Evolutionary conservation across 2,329 filamentous ascomycete genomes (phyloP).

Genomic region (Aspergillus bombycis): DNA sequence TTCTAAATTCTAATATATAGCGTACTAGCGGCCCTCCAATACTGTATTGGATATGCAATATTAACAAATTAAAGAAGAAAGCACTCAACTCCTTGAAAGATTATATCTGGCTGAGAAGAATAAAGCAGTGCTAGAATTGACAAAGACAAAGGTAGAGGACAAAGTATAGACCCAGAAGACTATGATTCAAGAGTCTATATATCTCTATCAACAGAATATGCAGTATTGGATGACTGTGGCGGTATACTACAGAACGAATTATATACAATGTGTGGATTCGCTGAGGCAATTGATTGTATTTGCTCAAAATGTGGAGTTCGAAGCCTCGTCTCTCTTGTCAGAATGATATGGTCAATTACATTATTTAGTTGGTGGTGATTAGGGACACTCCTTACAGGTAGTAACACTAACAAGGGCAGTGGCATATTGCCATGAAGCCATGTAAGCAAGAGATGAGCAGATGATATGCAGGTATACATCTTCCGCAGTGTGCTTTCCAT

Average conservation of each 20-base stretch:
- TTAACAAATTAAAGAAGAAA: neutral
- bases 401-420: too few species aligned
- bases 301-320: too few species aligned
- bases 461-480: too few species aligned
- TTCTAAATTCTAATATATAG: neutral
- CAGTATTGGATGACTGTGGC: neutral
- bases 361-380: too few species aligned
- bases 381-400: too few species aligned
- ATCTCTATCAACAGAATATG: neutral
- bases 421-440: too few species aligned
- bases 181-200: neutral
- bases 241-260: neutral
- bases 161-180: neutral
- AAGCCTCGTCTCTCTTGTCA: too few species aligned
- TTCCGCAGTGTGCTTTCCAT: too few species aligned
- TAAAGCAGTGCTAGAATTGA: neutral
- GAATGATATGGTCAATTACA: too few species aligned
- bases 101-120: neutral
- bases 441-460: too few species aligned
- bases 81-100: neutral
- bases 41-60: neutral
- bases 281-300: too few species aligned
- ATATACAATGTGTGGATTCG: neutral
- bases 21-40: neutral
- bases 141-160: neutral